These are phyloP conservation scores for Circinella umbellata DNA, from an alignment of 371 early-diverging fungal genomes.

Conservation along the genomic window DNA sequence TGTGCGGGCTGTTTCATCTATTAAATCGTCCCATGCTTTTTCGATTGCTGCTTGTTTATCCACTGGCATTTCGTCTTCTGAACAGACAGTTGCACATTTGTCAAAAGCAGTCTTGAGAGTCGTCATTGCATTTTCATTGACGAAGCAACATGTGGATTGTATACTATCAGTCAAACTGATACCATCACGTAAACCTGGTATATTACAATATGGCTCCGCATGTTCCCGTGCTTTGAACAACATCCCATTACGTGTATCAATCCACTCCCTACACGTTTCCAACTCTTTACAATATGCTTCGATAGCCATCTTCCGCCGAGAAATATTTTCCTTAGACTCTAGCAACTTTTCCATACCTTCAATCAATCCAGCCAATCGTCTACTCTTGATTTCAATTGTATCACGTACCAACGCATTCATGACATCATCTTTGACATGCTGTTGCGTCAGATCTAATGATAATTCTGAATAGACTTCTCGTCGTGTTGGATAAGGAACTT, in stretches of 20 bases:
- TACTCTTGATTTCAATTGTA: constrained; percentile 31
- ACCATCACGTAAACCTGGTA: constrained; percentile 33
- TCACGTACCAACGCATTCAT: constrained; percentile 43
- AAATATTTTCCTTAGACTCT: constrained; percentile 44
- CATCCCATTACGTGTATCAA: constrained; percentile 21
- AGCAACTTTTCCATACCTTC: constrained; percentile 33
- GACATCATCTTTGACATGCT: constrained; percentile 39
- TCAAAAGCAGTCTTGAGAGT: constrained; percentile 27
- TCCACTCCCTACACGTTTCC: constrained; percentile 36
- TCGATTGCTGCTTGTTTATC: constrained; percentile 9
- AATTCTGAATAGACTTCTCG: background rate
- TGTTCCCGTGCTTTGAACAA: background rate
- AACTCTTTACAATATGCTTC: constrained; percentile 39
- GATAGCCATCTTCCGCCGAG: constrained; percentile 37
- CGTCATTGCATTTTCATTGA: constrained; percentile 27
- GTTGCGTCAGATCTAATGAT: constrained; percentile 15
- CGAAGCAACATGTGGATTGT: constrained; percentile 30
- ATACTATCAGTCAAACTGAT: constrained; percentile 33
- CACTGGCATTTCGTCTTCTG: background rate
- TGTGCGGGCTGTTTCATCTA: background rate
- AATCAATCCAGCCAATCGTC: constrained; percentile 35
- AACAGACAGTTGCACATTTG: constrained; percentile 17
- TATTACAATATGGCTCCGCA: background rate
- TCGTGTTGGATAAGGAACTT: constrained; percentile 43
- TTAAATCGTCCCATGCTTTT: constrained; percentile 14